Percentiles rank a stretch among this genome's conserved stretches.
Evolutionary conservation across 1,284 basidiomycete genomes (phyloP).

Genomic region (Boletus smithii): DNA sequence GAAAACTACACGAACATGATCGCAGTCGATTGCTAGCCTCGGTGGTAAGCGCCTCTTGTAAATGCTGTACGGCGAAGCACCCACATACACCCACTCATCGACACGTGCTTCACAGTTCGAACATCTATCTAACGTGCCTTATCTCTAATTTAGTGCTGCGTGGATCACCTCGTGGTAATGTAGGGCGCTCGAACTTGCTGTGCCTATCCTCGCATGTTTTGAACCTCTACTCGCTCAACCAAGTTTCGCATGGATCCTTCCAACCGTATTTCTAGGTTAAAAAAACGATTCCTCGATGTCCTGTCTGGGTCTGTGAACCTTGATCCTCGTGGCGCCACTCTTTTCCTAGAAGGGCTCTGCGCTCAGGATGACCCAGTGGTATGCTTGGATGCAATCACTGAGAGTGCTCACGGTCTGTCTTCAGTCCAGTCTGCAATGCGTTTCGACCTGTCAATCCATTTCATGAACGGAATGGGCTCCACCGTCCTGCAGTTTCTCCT

Average conservation of each 20-base stretch:
- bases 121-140: no score
- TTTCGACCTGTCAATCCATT: conserved; percentile 29
- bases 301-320: conserved; percentile 19
- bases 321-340: conserved; percentile 10
- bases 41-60: no score
- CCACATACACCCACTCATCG: no score
- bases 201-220: background rate
- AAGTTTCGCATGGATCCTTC: conserved; percentile 6
- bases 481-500: conserved; percentile 43
- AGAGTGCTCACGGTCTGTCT: conserved; percentile 13
- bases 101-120: no score
- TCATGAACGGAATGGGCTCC: conserved; percentile 45
- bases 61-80: no score
- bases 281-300: conserved; percentile 20
- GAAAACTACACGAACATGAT: no score
- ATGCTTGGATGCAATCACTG: conserved; percentile 14
- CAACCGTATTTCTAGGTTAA: conserved; percentile 10
- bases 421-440: conserved; percentile 17
- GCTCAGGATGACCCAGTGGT: conserved; percentile 28
- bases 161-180: background rate
- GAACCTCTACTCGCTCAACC: background rate
- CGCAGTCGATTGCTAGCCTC: no score
- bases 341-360: conserved; percentile 51
- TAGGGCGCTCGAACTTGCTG: background rate
- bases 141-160: no score